Evolutionary conservation across 2,329 filamentous ascomycete species (phyloP).

Genomic region (Knoxdaviesia capensis): DNA sequence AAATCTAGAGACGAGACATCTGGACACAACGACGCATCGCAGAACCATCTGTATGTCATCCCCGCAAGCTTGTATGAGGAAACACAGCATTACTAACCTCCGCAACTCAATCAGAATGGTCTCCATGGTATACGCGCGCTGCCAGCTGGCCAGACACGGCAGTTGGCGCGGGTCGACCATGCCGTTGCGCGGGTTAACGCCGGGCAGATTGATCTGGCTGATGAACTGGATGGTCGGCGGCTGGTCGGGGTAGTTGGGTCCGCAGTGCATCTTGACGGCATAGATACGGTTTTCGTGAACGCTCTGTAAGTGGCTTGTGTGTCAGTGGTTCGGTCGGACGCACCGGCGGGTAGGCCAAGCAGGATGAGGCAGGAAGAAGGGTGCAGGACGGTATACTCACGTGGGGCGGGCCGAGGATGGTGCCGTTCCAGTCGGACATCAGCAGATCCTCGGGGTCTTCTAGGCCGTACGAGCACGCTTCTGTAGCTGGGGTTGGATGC

Average conservation of each 20-base stretch:
- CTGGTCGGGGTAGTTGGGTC: conserved; percentile 67
- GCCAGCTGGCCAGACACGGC: conserved; percentile 76
- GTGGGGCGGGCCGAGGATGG: conserved; percentile 88
- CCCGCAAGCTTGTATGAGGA: not conserved
- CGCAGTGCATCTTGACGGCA: conserved; percentile 92
- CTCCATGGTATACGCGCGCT: conserved; percentile 86
- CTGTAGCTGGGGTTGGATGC: conserved; percentile 21
- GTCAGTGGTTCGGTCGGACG: not conserved
- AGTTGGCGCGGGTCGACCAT: conserved; percentile 70
- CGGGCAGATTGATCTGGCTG: conserved; percentile 90
- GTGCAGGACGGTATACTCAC: conserved; percentile 31
- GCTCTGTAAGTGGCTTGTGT: conserved; percentile 32
- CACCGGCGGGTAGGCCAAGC: not conserved
- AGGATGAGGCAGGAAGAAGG: not conserved
- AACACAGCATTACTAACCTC: conserved; percentile 30
- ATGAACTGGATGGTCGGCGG: conserved; percentile 85
- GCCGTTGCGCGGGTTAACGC: conserved; percentile 65
- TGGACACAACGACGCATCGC: too few relatives aligned
- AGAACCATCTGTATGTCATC: too few relatives aligned
- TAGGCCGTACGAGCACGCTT: conserved; percentile 92
- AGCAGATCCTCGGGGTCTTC: conserved; percentile 85
- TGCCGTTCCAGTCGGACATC: conserved; percentile 98
- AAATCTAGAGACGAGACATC: too few relatives aligned
- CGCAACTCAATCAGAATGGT: conserved; percentile 73
- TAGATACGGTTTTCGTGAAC: conserved; percentile 98